These are phyloP conservation scores for Hericium rajendrae DNA, from an alignment of 768 basidiomycete genomes.

Conservation along the genomic window DNA sequence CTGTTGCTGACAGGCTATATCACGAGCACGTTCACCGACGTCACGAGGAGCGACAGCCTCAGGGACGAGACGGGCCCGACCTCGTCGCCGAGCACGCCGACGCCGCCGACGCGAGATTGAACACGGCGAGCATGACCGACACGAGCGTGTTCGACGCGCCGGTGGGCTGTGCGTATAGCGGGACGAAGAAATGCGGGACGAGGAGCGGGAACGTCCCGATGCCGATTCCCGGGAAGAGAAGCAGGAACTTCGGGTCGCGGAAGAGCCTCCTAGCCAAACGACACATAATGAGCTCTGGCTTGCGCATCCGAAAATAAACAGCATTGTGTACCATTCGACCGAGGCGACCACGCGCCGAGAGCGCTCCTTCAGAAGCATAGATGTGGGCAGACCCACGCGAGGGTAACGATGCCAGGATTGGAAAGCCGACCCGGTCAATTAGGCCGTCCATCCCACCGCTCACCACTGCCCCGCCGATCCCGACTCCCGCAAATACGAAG, in stretches of 20 bases:
- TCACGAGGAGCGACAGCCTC: constrained; percentile 19
- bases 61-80: constrained; percentile 23
- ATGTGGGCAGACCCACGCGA: constrained; percentile 19
- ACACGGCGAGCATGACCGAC: constrained; percentile 22
- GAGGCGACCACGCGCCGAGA: constrained; percentile 10
- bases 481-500: constrained; percentile 24
- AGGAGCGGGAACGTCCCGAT: background rate
- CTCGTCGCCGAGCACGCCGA: constrained; percentile 19
- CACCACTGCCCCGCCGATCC: constrained; percentile 23
- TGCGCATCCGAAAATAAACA: background rate
- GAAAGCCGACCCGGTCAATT: constrained; percentile 19
- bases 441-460: constrained; percentile 21
- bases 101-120: constrained; percentile 25
- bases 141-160: constrained; percentile 15
- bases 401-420: constrained; percentile 21
- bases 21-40: constrained; percentile 21
- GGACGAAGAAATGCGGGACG: constrained; percentile 25
- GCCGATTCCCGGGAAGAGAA: constrained; percentile 8
- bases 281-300: background rate
- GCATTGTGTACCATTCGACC: constrained; percentile 17
- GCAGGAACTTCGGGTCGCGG: constrained; percentile 19
- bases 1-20: constrained; percentile 13
- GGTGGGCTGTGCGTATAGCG: constrained; percentile 23
- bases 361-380: constrained; percentile 21
- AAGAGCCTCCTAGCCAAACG: constrained; percentile 18